A percentile compares a stretch with the other conserved stretches of the same genome.
Conservation (phyloP, 192 early-diverging fungal genomes). For the Phycomyces nitens region DNA sequence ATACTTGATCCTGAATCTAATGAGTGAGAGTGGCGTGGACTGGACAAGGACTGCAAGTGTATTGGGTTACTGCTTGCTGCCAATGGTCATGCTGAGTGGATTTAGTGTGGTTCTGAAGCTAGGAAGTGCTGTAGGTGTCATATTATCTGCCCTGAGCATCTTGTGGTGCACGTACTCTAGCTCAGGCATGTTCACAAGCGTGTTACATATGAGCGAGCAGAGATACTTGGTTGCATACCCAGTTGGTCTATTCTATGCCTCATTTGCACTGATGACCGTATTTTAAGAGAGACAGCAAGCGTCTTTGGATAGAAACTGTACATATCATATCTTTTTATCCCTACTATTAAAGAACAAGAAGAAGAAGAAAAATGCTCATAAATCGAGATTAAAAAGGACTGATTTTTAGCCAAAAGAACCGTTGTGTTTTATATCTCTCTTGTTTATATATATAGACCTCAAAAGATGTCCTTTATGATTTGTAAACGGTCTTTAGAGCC, state of each 20-base stretch:
- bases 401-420: no score
- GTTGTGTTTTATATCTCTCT: no score
- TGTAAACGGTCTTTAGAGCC: no score
- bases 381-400: no score
- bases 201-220: slow-evolving; percentile 89
- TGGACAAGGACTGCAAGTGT: slow-evolving; percentile 87
- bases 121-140: slow-evolving; percentile 58
- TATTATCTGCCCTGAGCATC: slow-evolving; percentile 68
- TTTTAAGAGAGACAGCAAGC: slow-evolving; percentile 51
- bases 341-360: no score
- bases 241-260: slow-evolving; percentile 85
- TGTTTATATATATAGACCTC: no score
- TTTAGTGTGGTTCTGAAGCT: slow-evolving; percentile 66
- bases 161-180: slow-evolving; percentile 87
- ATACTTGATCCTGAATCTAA: slow-evolving; percentile 88
- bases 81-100: slow-evolving; percentile 87
- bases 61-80: slow-evolving; percentile 94
- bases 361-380: no score
- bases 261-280: slow-evolving; percentile 90
- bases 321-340: neutral
- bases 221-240: slow-evolving; percentile 93
- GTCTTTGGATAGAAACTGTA: neutral
- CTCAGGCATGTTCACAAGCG: slow-evolving; percentile 91
- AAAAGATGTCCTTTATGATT: no score
- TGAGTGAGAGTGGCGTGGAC: slow-evolving; percentile 88